Evolutionary conservation across 1,284 basidiomycete genomes (phyloP).

Genomic region (Cryptococcus sp.): DNA sequence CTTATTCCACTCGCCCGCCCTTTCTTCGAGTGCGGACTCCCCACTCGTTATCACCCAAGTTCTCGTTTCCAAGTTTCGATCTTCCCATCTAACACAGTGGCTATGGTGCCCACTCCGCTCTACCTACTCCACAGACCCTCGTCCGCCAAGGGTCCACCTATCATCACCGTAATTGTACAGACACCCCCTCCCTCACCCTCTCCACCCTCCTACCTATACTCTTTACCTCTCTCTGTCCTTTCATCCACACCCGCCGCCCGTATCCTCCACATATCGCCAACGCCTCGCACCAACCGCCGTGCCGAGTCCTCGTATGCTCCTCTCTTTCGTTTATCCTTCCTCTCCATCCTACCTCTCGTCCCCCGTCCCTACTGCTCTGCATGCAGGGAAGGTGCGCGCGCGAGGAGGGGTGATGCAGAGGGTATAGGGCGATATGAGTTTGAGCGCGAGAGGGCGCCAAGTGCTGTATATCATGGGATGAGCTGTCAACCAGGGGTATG

Average conservation of each 20-base stretch:
- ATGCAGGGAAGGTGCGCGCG: background rate
- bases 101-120: conserved; percentile 9
- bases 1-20: conserved; percentile 2
- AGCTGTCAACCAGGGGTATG: background rate
- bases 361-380: background rate
- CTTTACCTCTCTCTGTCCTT: background rate
- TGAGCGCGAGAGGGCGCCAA: conserved; percentile 44
- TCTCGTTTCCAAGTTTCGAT: background rate
- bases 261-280: conserved; percentile 4
- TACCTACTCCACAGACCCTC: background rate
- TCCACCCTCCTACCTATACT: conserved; percentile 9
- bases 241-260: background rate
- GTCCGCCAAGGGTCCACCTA: background rate
- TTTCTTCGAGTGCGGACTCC: background rate
- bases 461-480: background rate
- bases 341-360: background rate
- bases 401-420: background rate
- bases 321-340: conserved; percentile 6
- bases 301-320: conserved; percentile 34
- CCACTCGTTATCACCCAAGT: background rate
- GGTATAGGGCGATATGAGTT: conserved; percentile 14
- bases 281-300: conserved; percentile 15
- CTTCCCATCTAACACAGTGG: conserved; percentile 1
- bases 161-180: conserved; percentile 7
- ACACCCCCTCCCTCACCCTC: conserved; percentile 1